Conservation (phyloP, 306 rosid species). For the Lathyrus oleraceus region DNA sequence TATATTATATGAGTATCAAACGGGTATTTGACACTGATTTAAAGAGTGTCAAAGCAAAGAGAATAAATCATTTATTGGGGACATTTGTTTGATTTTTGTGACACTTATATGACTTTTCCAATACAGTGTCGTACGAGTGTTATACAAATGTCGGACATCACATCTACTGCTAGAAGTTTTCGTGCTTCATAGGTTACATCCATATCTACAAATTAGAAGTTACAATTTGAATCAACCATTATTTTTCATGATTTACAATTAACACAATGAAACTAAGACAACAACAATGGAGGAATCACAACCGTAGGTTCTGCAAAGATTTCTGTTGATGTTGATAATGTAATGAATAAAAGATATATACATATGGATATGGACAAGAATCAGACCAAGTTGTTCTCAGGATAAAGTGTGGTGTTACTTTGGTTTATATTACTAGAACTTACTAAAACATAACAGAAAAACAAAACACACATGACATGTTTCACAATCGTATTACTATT, state of each 20-base stretch:
- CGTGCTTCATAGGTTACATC: not conserved
- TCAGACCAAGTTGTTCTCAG: constrained; percentile 27
- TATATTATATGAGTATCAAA: no score
- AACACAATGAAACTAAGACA: not conserved
- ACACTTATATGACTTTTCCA: no score
- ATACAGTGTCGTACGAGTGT: no score
- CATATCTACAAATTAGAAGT: not conserved
- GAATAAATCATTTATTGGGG: no score
- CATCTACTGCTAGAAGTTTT: no score
- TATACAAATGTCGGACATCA: no score
- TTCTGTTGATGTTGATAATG: constrained; percentile 24
- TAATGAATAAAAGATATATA: not conserved
- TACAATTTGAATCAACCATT: not conserved
- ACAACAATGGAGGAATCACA: constrained; percentile 22
- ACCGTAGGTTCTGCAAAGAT: constrained; percentile 25
- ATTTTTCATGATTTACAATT: not conserved
- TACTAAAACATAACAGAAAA: constrained; percentile 27
- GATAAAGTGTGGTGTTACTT: constrained; percentile 27
- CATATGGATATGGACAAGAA: not conserved
- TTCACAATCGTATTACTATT: not conserved
- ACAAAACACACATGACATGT: constrained; percentile 45
- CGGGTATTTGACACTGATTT: no score
- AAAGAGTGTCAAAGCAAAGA: no score
- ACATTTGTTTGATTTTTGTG: no score
- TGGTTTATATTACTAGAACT: not conserved